A percentile compares a stretch with the other conserved stretches of the same genome.
These are phyloP conservation scores for Pestalotiopsis fici DNA, from an alignment of 2,329 filamentous ascomycete species.

Conservation along the genomic window DNA sequence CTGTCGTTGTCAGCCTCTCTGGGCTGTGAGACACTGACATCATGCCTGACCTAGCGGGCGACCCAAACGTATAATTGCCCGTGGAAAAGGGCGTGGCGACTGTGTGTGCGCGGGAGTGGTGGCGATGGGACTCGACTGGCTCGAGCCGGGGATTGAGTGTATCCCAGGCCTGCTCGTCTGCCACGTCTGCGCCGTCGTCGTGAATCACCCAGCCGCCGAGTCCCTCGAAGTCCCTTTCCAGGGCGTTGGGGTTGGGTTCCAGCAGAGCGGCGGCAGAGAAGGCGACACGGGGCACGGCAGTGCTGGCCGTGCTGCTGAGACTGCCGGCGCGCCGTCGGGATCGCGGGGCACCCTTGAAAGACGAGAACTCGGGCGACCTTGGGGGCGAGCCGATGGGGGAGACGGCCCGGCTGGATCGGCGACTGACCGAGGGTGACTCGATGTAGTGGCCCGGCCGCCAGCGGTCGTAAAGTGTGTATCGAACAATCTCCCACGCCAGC, in stretches of 20 bases:
- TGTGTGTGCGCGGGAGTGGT: slow-evolving; percentile 30
- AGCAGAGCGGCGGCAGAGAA: slow-evolving; percentile 35
- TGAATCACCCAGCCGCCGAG: slow-evolving; percentile 57
- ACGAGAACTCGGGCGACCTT: slow-evolving; percentile 15
- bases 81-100: slow-evolving; percentile 21
- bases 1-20: slow-evolving; percentile 33
- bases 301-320: slow-evolving; percentile 18
- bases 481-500: slow-evolving; percentile 57
- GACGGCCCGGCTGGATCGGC: slow-evolving; percentile 11
- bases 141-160: slow-evolving; percentile 31
- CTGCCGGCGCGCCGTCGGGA: slow-evolving; percentile 22
- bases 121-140: slow-evolving; percentile 23
- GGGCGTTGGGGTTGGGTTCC: slow-evolving; percentile 44
- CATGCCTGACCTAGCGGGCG: slow-evolving; percentile 19
- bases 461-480: slow-evolving; percentile 51
- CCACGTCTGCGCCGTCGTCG: slow-evolving; percentile 21
- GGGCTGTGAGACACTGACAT: slow-evolving; percentile 26
- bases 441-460: slow-evolving; percentile 29
- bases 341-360: slow-evolving; percentile 13
- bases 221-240: slow-evolving; percentile 60
- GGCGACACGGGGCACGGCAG: background rate
- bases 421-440: slow-evolving; percentile 19
- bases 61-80: slow-evolving; percentile 15
- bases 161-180: slow-evolving; percentile 40
- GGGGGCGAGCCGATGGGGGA: slow-evolving; percentile 15